Percentiles rank a stretch among this genome's conserved stretches.
Evolutionary conservation across 208 protist genomes (phyloP).

Genomic region (Naegleria lovaniensis): DNA sequence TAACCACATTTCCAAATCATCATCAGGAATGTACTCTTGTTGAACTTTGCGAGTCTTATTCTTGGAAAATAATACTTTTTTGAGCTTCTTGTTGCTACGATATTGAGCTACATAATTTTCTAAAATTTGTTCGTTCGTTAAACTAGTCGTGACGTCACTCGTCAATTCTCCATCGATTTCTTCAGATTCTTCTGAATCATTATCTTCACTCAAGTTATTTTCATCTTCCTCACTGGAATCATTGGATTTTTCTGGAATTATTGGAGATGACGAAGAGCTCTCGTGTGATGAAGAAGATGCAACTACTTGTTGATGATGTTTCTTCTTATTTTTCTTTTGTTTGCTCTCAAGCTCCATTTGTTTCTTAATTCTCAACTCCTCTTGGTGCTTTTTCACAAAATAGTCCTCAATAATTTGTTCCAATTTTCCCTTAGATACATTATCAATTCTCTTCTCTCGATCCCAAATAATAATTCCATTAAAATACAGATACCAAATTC

Average conservation of each 20-base stretch:
- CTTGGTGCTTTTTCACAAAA: neutral
- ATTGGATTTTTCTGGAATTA: no score
- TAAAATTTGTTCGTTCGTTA: neutral
- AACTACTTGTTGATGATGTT: neutral
- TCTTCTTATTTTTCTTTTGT: neutral
- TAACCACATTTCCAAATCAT: constrained; percentile 11
- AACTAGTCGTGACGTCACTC: neutral
- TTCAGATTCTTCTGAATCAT: neutral
- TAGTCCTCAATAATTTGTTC: neutral
- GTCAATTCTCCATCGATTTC: neutral
- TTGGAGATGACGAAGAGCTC: neutral
- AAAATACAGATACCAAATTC: constrained; percentile 3
- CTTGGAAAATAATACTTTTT: neutral
- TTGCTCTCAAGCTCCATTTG: neutral
- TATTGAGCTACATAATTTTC: neutral
- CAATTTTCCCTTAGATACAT: neutral
- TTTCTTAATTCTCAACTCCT: neutral
- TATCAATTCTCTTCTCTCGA: constrained; percentile 26
- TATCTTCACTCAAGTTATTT: neutral
- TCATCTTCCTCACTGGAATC: neutral
- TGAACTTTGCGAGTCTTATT: neutral
- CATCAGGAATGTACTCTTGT: neutral
- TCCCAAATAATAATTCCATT: constrained; percentile 17
- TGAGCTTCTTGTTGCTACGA: neutral
- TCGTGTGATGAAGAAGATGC: neutral